Percentiles rank a stretch among this genome's conserved stretches.
Evolutionary conservation across 192 early-diverging fungal genomes (phyloP).

Genomic region (Rhizoclosmatium sp.): DNA sequence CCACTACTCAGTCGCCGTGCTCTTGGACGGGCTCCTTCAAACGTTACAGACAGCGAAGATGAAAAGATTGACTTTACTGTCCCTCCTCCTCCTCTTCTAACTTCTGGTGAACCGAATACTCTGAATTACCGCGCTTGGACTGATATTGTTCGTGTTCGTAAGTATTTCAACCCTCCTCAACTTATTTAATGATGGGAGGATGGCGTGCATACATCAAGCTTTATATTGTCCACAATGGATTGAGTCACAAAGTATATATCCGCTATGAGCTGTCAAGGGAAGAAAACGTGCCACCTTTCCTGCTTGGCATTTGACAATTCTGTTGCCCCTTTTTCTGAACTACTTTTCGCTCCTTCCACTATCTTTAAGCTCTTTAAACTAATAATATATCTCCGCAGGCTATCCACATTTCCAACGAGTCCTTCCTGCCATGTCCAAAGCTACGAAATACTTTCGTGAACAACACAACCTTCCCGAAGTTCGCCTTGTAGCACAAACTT

Average conservation of each 20-base stretch:
- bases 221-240: no score
- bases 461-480: conserved; percentile 16
- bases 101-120: conserved; percentile 16
- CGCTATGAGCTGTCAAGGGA: no score
- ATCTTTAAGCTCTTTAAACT: not conserved
- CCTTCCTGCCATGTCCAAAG: conserved; percentile 30
- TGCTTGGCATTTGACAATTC: no score
- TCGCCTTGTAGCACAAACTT: conserved; percentile 22
- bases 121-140: conserved; percentile 24
- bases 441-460: conserved; percentile 27
- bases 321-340: no score
- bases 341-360: no score
- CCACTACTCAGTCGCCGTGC: not conserved
- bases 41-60: not conserved
- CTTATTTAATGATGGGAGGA: not conserved
- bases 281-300: no score
- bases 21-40: not conserved
- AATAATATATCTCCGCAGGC: conserved; percentile 3
- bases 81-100: conserved; percentile 8
- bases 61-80: conserved; percentile 4
- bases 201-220: no score
- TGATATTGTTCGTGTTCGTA: conserved; percentile 26
- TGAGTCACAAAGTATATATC: no score
- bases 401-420: conserved; percentile 31
- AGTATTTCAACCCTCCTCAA: not conserved